Conservation (phyloP, 306 rosid species). For the Quercus dentata region DNA sequence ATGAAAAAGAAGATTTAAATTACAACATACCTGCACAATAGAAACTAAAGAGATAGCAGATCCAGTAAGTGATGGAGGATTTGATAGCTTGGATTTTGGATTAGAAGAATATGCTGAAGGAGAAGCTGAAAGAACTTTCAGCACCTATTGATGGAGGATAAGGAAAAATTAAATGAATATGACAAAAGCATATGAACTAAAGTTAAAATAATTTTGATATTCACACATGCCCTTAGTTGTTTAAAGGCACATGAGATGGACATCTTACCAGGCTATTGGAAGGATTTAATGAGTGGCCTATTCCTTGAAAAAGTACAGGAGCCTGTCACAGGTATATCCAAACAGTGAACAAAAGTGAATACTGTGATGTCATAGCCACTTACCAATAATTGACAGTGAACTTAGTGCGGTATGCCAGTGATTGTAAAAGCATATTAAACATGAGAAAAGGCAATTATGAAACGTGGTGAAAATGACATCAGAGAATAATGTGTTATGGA, state of each 20-base stretch:
- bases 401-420: background rate
- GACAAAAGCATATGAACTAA: background rate
- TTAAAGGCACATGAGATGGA: conserved; percentile 8
- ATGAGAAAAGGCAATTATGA: background rate
- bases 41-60: conserved; percentile 85
- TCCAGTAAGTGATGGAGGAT: conserved; percentile 90
- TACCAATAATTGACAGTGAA: background rate
- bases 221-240: conserved; percentile 6
- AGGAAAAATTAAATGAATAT: background rate
- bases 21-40: conserved; percentile 63
- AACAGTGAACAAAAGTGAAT: conserved; percentile 24
- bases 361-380: background rate
- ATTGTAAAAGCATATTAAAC: background rate
- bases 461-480: background rate
- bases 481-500: background rate
- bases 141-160: conserved; percentile 49
- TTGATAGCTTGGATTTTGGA: conserved; percentile 73
- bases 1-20: conserved; percentile 1
- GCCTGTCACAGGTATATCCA: conserved; percentile 57
- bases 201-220: conserved; percentile 7
- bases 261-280: conserved; percentile 80
- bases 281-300: conserved; percentile 84
- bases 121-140: conserved; percentile 88
- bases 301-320: conserved; percentile 93
- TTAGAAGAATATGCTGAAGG: conserved; percentile 89